Conservation (phyloP, 1,284 basidiomycete genomes). For the Salmacisia buchloeana region DNA sequence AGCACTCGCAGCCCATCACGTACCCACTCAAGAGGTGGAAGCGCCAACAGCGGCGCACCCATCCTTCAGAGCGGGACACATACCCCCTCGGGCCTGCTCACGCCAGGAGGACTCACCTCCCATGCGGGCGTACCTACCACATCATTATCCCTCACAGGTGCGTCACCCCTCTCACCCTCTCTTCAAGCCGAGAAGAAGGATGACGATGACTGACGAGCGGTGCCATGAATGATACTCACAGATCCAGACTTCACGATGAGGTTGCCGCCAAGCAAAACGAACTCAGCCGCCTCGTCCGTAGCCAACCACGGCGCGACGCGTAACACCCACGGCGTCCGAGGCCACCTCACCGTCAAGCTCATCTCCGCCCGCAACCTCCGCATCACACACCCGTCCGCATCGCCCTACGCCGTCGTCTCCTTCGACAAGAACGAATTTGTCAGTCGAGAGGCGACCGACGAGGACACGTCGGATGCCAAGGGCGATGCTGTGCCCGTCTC, state of each 20-base stretch:
- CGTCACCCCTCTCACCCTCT: background rate
- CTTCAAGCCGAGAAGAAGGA: background rate
- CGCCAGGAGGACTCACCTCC: conserved; percentile 37
- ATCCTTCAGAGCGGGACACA: conserved; percentile 5
- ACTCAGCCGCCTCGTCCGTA: background rate
- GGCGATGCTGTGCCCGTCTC: conserved; percentile 65
- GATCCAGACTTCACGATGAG: conserved; percentile 48
- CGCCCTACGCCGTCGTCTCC: conserved; percentile 93
- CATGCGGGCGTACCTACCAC: conserved; percentile 41
- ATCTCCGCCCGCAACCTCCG: conserved; percentile 81
- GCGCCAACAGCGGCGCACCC: conserved; percentile 21
- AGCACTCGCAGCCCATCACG: conserved; percentile 19
- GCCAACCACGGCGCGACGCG: conserved; percentile 24
- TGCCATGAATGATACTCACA: background rate
- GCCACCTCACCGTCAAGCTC: conserved; percentile 89
- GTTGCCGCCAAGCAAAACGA: conserved; percentile 38
- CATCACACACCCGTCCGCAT: conserved; percentile 52
- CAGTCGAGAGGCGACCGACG: conserved; percentile 77
- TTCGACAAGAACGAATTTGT: conserved; percentile 99
- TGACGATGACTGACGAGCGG: background rate
- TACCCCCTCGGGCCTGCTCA: conserved; percentile 35
- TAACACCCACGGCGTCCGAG: conserved; percentile 55
- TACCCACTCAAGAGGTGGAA: conserved; percentile 23
- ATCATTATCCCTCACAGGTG: conserved; percentile 29
- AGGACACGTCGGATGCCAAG: conserved; percentile 77